Percentiles rank a stretch among this genome's conserved stretches.
Conservation (phyloP, 2,329 filamentous ascomycete species). For the Alternaria triticina region DNA sequence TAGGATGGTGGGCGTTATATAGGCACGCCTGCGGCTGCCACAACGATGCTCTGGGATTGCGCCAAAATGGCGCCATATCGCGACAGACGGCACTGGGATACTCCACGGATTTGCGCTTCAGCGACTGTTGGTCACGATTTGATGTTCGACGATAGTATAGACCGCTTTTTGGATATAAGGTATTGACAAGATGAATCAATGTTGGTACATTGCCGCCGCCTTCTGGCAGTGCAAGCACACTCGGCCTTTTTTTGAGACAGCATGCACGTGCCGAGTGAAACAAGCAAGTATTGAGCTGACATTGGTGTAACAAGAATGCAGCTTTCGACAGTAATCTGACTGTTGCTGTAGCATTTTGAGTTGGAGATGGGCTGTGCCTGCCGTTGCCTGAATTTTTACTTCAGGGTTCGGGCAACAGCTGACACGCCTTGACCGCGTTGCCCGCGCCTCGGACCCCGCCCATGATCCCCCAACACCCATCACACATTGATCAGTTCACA, state of each 20-base stretch:
- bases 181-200: background rate
- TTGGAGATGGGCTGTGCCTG: background rate
- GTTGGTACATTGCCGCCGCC: background rate
- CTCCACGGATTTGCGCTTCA: slow-evolving; percentile 2
- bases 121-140: background rate
- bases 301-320: background rate
- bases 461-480: background rate
- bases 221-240: background rate
- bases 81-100: slow-evolving; percentile 11
- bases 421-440: background rate
- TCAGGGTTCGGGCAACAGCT: background rate
- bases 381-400: background rate
- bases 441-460: background rate
- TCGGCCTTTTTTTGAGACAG: background rate
- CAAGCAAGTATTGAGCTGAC: background rate
- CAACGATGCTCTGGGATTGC: slow-evolving; percentile 4
- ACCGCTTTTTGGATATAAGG: background rate
- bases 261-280: background rate
- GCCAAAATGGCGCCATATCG: slow-evolving; percentile 27
- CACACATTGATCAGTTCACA: background rate
- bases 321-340: background rate
- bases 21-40: background rate
- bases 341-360: background rate
- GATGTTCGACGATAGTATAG: slow-evolving; percentile 6
- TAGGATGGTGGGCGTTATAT: slow-evolving; percentile 12